A percentile compares a stretch with the other conserved stretches of the same genome.
Conservation (phyloP, 129 eudicot genomes). For the Ambrosia artemisiifolia region DNA sequence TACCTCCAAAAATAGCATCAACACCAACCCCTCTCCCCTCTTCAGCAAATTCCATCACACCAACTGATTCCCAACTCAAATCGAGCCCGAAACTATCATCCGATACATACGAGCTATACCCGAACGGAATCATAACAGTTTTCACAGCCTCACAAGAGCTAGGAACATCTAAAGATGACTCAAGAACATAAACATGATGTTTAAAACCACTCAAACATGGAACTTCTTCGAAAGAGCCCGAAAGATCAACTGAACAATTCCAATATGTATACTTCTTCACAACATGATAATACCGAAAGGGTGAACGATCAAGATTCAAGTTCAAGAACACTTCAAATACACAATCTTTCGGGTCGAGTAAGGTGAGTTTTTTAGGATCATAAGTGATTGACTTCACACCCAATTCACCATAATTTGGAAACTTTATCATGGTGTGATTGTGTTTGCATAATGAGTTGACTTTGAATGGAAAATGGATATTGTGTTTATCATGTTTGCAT, state of each 20-base stretch:
- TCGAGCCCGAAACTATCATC: slow-evolving; percentile 61
- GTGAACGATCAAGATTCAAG: slow-evolving; percentile 39
- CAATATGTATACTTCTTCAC: slow-evolving; percentile 39
- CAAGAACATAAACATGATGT: slow-evolving; percentile 48
- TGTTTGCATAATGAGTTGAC: slow-evolving; percentile 34
- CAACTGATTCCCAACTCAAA: slow-evolving; percentile 40
- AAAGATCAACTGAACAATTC: slow-evolving; percentile 33
- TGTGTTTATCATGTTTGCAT: slow-evolving; percentile 27
- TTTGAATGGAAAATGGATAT: slow-evolving; percentile 37
- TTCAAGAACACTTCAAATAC: slow-evolving; percentile 54
- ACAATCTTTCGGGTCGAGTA: slow-evolving; percentile 53
- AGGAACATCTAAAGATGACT: slow-evolving; percentile 29
- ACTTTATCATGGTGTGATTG: slow-evolving; percentile 41
- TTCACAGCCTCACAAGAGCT: slow-evolving; percentile 36
- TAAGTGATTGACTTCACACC: slow-evolving; percentile 40
- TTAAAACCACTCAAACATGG: slow-evolving; percentile 42
- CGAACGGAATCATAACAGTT: slow-evolving; percentile 44
- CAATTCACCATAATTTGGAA: slow-evolving; percentile 44
- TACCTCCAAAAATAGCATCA: slow-evolving; percentile 33
- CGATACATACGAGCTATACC: slow-evolving; percentile 44
- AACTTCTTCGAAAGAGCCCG: slow-evolving; percentile 24
- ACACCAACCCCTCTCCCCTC: slow-evolving; percentile 21
- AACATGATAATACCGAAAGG: slow-evolving; percentile 45
- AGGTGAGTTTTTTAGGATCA: slow-evolving; percentile 38
- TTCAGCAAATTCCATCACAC: slow-evolving; percentile 18